These are phyloP conservation scores for Decorospora gaudefroyi DNA, from an alignment of 2,329 filamentous ascomycete genomes.

Conservation along the genomic window DNA sequence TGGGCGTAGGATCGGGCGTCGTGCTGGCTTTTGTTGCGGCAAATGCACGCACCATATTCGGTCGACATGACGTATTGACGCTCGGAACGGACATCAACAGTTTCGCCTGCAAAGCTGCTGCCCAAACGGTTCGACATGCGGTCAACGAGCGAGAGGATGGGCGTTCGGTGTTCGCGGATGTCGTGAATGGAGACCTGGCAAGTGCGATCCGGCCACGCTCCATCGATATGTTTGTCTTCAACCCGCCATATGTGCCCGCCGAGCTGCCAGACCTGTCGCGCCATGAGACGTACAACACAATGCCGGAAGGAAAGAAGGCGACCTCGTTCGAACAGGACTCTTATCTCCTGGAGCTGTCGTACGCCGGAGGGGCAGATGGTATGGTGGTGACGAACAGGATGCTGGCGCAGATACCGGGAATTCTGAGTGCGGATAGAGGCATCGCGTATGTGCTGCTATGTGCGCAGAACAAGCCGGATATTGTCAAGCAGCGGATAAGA, in stretches of 20 bases:
- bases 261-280: constrained; percentile 64
- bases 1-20: constrained; percentile 90
- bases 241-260: constrained; percentile 95
- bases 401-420: constrained; percentile 67
- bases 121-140: constrained; percentile 65
- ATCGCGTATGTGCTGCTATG: constrained; percentile 90
- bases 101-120: constrained; percentile 78
- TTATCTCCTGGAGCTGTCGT: constrained; percentile 80
- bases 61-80: constrained; percentile 69
- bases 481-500: constrained; percentile 67
- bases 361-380: constrained; percentile 84
- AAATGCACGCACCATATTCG: constrained; percentile 73
- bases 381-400: constrained; percentile 92
- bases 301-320: constrained; percentile 27
- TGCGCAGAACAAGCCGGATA: constrained; percentile 81
- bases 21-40: constrained; percentile 87
- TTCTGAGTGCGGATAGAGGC: constrained; percentile 67
- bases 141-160: constrained; percentile 42
- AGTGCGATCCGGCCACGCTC: constrained; percentile 60
- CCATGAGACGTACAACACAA: constrained; percentile 40
- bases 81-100: constrained; percentile 83
- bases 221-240: constrained; percentile 90
- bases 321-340: constrained; percentile 75
- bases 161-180: constrained; percentile 62
- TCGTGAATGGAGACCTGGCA: constrained; percentile 71